Evolutionary conservation across 1,284 basidiomycete genomes (phyloP).

Genomic region (Pascua guehoae): DNA sequence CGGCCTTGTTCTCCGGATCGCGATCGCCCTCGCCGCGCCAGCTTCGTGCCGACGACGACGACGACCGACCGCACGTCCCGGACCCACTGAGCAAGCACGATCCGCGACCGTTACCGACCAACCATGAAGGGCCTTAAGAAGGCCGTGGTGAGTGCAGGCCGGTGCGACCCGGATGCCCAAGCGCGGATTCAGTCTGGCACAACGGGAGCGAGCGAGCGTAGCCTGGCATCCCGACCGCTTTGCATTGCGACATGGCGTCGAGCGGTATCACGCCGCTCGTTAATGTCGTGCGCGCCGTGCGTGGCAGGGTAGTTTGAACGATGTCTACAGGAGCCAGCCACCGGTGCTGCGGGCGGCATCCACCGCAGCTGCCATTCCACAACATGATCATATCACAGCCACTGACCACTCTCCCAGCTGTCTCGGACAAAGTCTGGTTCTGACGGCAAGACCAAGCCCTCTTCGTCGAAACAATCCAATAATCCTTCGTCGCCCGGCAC

Average conservation of each 20-base stretch:
- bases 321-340: too few relatives aligned
- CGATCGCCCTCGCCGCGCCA: constrained; percentile 1
- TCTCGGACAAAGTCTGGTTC: constrained; percentile 40
- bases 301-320: too few relatives aligned
- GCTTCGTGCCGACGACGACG: constrained; percentile 4
- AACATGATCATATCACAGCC: too few relatives aligned
- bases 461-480: constrained; percentile 50
- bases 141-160: constrained; percentile 60
- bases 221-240: too few relatives aligned
- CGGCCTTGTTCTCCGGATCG: background rate
- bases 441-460: constrained; percentile 45
- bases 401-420: constrained; percentile 16
- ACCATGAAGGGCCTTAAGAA: constrained; percentile 87
- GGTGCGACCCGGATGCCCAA: too few relatives aligned
- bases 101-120: background rate
- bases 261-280: too few relatives aligned
- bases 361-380: too few relatives aligned
- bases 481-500: constrained; percentile 27
- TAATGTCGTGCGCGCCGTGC: too few relatives aligned
- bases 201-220: background rate
- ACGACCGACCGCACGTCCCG: background rate
- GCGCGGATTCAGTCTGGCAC: background rate
- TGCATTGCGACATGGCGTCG: too few relatives aligned
- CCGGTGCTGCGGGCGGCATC: too few relatives aligned
- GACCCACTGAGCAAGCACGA: background rate